Base-by-base conservation (phyloP, 192 early-diverging fungal genomes). In the Backusella luteola region DNA sequence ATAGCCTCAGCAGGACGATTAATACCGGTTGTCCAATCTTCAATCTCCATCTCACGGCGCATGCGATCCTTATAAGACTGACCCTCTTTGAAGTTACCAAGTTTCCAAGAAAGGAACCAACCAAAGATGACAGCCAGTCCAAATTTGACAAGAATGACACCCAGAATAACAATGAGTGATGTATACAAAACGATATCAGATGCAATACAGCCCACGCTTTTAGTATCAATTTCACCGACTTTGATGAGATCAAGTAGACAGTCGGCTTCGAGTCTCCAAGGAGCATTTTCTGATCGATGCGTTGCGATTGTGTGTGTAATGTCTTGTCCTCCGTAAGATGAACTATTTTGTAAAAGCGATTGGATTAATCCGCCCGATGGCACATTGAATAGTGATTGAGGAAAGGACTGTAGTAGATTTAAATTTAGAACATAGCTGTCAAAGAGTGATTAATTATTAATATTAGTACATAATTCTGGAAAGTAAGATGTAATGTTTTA, bases 191-290 rank as follows among this genome's bases (percentile, higher is more conserved):
- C 82, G 17, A 93, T 87, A 67, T 91, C 85, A 6, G 95, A 91
- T 0, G 92, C 88, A 76, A 96, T 90, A 80, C 97, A 98, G 0
- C 96, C 96, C 59, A 95, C 82, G 4, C 91, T 89, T 68, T 89
- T 89, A n/a, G 92, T 87, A 74, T 97, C 95, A 39, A 98, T 86
- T 6, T 85, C 86, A 2, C 95, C 97, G 7, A 96, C 92, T 44
- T 89, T 85, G 79, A 94, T 92, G 63, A 94, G 84, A 19, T 96
- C 90, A 41, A 87, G 76, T 32, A 97, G 82, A 79, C 96, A 98
- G 23, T 86, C 76, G 49, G 91, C 95, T 15, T 90, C 69, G n/a
- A 77, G 32, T 53, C 75, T 81, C 80, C 83, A 80, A 0, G 77
- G 73, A 17, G 52, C 71, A 81, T 77, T 86, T 79, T 66, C 80